Evolutionary conservation across 2,329 filamentous ascomycete genomes (phyloP).

Genomic region (Xylaria sp.): DNA sequence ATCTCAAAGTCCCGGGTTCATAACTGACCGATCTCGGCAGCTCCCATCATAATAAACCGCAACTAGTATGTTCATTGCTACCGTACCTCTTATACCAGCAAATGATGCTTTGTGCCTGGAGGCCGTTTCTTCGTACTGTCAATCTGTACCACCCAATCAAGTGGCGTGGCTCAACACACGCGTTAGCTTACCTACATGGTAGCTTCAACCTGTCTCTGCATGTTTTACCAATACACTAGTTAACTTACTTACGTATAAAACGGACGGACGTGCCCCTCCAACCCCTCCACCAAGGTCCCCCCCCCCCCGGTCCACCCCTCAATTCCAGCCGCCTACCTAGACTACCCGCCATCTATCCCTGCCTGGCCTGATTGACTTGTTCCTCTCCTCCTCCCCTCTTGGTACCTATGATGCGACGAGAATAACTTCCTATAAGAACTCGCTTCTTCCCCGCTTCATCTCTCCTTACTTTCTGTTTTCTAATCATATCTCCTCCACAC

Average conservation of each 20-base stretch:
- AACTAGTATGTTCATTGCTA: background rate
- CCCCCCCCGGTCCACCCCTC: conserved; percentile 24
- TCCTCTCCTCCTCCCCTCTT: conserved; percentile 2
- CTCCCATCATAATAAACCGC: background rate
- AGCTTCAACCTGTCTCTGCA: too few relatives aligned
- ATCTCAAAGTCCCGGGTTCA: background rate
- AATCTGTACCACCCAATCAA: background rate
- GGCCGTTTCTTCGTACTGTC: background rate
- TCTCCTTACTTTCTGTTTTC: conserved; percentile 3
- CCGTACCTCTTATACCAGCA: background rate
- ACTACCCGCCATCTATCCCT: background rate
- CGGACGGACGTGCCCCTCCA: conserved; percentile 11
- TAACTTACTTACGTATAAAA: background rate
- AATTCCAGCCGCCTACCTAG: conserved; percentile 10
- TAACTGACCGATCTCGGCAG: background rate
- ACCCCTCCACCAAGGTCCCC: conserved; percentile 25
- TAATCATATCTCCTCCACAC: conserved; percentile 5
- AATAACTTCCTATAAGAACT: conserved; percentile 32
- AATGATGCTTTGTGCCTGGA: background rate
- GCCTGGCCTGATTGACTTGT: conserved; percentile 5
- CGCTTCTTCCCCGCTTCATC: conserved; percentile 30
- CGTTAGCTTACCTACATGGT: conserved; percentile 4
- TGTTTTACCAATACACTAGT: too few relatives aligned
- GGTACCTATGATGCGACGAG: conserved; percentile 17
- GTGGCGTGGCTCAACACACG: background rate